Conservation (phyloP, 169 alveolate species). For the Eimeria falciformis region DNA sequence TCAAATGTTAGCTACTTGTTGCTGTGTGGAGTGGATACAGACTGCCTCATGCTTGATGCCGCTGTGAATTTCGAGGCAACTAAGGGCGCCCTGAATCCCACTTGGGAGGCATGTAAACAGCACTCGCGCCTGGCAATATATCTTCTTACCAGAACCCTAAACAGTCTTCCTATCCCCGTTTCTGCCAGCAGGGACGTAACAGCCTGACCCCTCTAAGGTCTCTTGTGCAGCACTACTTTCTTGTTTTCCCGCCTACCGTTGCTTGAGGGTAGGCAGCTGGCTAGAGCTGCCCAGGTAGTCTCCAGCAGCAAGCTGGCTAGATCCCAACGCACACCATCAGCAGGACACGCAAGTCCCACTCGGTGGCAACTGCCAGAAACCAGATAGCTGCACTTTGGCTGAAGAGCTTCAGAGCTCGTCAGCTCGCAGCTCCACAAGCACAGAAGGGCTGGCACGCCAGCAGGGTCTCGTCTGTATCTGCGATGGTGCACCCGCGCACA, state of each 20-base stretch:
- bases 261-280: neutral
- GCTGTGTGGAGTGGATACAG: too few species aligned
- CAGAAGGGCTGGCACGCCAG: slow-evolving; percentile 53
- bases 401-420: slow-evolving; percentile 53
- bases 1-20: too few species aligned
- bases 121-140: too few species aligned
- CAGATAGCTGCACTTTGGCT: slow-evolving; percentile 66
- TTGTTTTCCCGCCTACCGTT: neutral
- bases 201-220: neutral
- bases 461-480: slow-evolving; percentile 57
- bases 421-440: slow-evolving; percentile 42
- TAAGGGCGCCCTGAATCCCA: too few species aligned
- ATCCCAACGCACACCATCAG: neutral
- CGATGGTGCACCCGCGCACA: slow-evolving; percentile 7
- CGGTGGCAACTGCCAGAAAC: slow-evolving; percentile 49
- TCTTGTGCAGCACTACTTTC: neutral
- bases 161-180: neutral
- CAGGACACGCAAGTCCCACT: neutral
- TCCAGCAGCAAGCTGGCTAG: neutral
- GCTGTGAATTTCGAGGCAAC: too few species aligned
- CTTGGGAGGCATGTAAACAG: too few species aligned
- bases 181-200: neutral
- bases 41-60: too few species aligned
- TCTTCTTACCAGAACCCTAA: too few species aligned
- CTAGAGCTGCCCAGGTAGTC: neutral